These are phyloP conservation scores for Rubia yunnanensis DNA, from an alignment of 257 asterid genomes.

Conservation along the genomic window DNA sequence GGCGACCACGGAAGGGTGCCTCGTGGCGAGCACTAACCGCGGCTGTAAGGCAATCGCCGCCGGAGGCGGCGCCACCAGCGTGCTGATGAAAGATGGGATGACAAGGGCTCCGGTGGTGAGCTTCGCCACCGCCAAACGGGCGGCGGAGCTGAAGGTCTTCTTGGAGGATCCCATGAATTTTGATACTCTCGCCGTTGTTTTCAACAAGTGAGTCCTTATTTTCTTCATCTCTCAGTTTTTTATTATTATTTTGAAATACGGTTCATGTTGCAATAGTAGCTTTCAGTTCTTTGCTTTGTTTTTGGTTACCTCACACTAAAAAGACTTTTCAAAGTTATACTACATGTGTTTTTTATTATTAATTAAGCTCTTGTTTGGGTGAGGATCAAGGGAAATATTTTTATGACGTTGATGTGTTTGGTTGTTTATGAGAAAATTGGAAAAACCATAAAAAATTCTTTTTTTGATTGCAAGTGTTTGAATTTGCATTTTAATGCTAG, in stretches of 20 bases:
- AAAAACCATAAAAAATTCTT: not conserved
- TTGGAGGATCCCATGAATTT: slow-evolving; percentile 40
- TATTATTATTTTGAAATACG: not conserved
- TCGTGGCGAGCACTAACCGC: slow-evolving; percentile 56
- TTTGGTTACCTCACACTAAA: not conserved
- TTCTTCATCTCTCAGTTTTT: not conserved
- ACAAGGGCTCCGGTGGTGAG: slow-evolving; percentile 58
- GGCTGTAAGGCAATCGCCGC: slow-evolving; percentile 52
- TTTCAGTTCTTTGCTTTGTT: not conserved
- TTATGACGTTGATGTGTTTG: slow-evolving; percentile 6
- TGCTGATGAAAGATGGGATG: slow-evolving; percentile 43
- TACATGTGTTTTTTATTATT: not conserved
- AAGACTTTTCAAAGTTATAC: not conserved
- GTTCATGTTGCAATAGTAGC: not conserved
- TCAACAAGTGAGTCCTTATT: slow-evolving; percentile 36
- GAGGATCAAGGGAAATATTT: not conserved
- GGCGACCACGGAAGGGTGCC: slow-evolving; percentile 58
- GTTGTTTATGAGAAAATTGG: not conserved
- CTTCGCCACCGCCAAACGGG: slow-evolving; percentile 39
- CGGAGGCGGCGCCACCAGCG: slow-evolving; percentile 42
- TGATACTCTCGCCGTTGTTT: slow-evolving; percentile 34
- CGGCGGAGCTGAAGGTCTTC: slow-evolving; percentile 41
- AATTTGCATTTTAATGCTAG: not conserved
- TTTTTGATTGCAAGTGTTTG: not conserved
- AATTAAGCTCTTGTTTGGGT: slow-evolving; percentile 1